These are phyloP conservation scores for Epichloe hybrida DNA, from an alignment of 2,329 filamentous ascomycete species.

Conservation along the genomic window DNA sequence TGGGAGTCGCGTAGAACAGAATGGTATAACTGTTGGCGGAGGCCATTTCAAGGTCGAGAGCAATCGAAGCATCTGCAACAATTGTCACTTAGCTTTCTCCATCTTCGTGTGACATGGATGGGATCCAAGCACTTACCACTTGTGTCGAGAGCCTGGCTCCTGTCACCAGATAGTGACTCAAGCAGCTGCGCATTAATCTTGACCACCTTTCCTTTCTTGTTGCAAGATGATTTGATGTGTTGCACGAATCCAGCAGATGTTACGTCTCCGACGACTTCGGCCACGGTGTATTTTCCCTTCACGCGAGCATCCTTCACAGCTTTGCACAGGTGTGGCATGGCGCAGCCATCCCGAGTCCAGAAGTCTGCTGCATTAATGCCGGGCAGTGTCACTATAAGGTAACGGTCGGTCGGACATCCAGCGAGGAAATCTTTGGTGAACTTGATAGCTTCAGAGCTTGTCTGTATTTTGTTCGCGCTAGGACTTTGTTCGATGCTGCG, in stretches of 20 bases:
- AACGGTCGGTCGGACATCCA: constrained; percentile 59
- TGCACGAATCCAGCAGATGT: constrained; percentile 27
- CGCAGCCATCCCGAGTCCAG: constrained; percentile 30
- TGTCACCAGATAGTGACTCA: constrained; percentile 24
- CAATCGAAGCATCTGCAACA: constrained; percentile 35
- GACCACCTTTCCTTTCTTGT: constrained; percentile 21
- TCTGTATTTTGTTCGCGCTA: constrained; percentile 33
- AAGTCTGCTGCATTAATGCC: constrained; percentile 61
- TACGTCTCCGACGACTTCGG: constrained; percentile 43
- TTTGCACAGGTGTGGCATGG: constrained; percentile 39
- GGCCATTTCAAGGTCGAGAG: constrained; percentile 30
- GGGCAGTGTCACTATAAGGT: constrained; percentile 67
- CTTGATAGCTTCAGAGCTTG: constrained; percentile 28
- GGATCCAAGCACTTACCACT: constrained; percentile 27
- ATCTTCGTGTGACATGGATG: neutral
- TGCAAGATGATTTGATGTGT: constrained; percentile 35
- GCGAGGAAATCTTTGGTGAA: constrained; percentile 40
- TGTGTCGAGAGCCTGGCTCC: constrained; percentile 31
- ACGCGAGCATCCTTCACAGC: constrained; percentile 23
- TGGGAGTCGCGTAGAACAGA: constrained; percentile 56
- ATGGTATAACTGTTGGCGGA: constrained; percentile 51
- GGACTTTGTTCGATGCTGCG: constrained; percentile 21
- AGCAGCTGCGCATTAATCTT: constrained; percentile 28
- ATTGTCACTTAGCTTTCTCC: neutral
- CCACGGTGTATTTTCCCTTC: constrained; percentile 31